phyloP scores from a whole-genome alignment of 176 grass and related monocot genomes.

The Otatea glauca region DNA sequence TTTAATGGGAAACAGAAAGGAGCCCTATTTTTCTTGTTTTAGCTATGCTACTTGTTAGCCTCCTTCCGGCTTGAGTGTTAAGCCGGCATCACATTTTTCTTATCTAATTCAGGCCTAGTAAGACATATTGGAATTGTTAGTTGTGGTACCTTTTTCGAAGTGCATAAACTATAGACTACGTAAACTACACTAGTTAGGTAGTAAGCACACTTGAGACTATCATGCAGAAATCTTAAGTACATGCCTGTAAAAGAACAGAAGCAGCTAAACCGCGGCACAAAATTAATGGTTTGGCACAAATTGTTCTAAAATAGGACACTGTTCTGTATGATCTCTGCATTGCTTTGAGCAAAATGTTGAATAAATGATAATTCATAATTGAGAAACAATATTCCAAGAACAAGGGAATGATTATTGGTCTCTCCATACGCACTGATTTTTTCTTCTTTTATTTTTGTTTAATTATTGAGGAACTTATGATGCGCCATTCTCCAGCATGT shows the following conservation, averaged over 20 bases:
- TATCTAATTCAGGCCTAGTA: background rate
- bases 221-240: background rate
- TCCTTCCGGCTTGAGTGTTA: background rate
- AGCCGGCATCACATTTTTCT: background rate
- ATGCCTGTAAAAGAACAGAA: background rate
- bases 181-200: background rate
- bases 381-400: slow-evolving; percentile 19
- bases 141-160: background rate
- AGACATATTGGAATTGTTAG: background rate
- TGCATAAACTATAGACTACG: background rate
- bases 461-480: background rate
- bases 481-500: slow-evolving; percentile 8
- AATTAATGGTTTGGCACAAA: background rate
- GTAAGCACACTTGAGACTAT: background rate
- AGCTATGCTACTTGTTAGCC: background rate
- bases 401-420: slow-evolving; percentile 21
- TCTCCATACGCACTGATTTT: background rate
- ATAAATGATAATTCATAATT: background rate
- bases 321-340: background rate
- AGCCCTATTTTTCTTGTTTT: background rate
- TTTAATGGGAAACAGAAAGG: slow-evolving; percentile 14
- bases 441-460: background rate
- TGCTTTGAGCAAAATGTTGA: background rate
- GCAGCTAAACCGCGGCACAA: background rate
- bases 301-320: background rate